Conservation (phyloP, 179 eudicot genomes). For the Beta corolliflora region DNA sequence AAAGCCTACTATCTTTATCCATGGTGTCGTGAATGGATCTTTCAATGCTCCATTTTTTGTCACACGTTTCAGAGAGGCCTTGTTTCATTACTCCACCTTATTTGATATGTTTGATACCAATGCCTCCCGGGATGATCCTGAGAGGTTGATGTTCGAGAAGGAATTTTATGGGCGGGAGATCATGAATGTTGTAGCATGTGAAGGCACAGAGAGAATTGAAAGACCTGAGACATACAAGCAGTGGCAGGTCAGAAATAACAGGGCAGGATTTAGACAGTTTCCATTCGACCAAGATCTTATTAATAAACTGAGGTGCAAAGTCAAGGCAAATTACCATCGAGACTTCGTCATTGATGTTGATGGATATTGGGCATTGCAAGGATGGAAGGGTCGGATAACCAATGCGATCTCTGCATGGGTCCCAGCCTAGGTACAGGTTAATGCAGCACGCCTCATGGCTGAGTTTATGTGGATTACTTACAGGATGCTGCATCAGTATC, state of each 20-base stretch:
- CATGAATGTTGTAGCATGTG: constrained; percentile 71
- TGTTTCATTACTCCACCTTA: constrained; percentile 63
- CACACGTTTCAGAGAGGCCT: constrained; percentile 56
- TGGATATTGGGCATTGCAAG: constrained; percentile 59
- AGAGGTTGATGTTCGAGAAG: constrained; percentile 47
- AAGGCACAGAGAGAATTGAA: constrained; percentile 64
- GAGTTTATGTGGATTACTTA: neutral
- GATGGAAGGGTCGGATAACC: constrained; percentile 70
- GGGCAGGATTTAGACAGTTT: constrained; percentile 56
- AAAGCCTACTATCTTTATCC: constrained; percentile 55
- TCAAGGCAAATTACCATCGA: constrained; percentile 35
- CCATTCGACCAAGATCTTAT: constrained; percentile 42
- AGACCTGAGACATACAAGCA: constrained; percentile 74
- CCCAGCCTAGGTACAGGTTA: constrained; percentile 34
- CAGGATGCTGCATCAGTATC: neutral
- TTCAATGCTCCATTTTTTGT: constrained; percentile 69
- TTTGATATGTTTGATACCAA: constrained; percentile 73
- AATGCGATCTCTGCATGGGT: constrained; percentile 56
- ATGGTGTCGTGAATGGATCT: constrained; percentile 48
- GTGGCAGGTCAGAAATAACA: constrained; percentile 52
- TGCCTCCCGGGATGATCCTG: constrained; percentile 35
- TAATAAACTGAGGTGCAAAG: constrained; percentile 29
- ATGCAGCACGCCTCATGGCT: no score
- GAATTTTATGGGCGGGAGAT: constrained; percentile 52
- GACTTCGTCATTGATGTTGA: constrained; percentile 59